Evolutionary conservation across 2,329 filamentous ascomycete species (phyloP), one percentile per base, ranked within the genome.

Genomic region (Pseudogymnoascus sp.): DNA sequence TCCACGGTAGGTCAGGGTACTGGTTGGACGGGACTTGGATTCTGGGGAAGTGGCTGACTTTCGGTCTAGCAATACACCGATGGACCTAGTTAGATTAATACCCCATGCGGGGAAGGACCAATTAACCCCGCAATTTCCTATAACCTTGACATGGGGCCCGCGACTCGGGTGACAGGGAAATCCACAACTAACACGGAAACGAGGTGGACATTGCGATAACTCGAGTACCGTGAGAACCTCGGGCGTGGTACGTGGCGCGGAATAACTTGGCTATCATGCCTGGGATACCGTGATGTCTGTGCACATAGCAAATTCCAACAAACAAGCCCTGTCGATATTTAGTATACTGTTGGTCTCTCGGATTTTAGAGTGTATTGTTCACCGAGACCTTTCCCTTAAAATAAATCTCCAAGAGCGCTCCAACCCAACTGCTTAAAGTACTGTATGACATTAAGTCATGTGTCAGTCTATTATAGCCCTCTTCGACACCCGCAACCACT

Each of bases 1-100:
- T 18, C 26, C 47, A 18, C 29, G 29, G 10, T 10, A 34, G n/a
- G 10, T 11, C 29, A 10, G 51, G n/a, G 51, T 26, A 31, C 11
- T 45, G 57, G 23, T 45, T 26, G 29, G 61, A 23, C 21, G 37
- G 29, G 29, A 42, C 26, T 16, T 29, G 63, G 59, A 16, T 47
- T 34, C 7, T n/a, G 45, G 51, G 63, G 61, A 16, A 51, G n/a
- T 29, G 6, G 29, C 26, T 34, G 26, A 18, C 11, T 57, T 16
- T 57, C 51, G 51, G 51, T 57, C 18, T 57, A 57, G 51, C 51
- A 57, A 16, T 57, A 57, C 51, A 8, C 51, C 51, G 51, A 57
- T n/a, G 34, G 3, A 10, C 51, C 51, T 5, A 12, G 26, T 31
- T 34, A 12, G 51, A 57, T 18, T 34, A 34, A 57, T 34, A 3